phyloP scores from a whole-genome alignment of 352 stramenopile species.

The Globisporangium emineosum region DNA sequence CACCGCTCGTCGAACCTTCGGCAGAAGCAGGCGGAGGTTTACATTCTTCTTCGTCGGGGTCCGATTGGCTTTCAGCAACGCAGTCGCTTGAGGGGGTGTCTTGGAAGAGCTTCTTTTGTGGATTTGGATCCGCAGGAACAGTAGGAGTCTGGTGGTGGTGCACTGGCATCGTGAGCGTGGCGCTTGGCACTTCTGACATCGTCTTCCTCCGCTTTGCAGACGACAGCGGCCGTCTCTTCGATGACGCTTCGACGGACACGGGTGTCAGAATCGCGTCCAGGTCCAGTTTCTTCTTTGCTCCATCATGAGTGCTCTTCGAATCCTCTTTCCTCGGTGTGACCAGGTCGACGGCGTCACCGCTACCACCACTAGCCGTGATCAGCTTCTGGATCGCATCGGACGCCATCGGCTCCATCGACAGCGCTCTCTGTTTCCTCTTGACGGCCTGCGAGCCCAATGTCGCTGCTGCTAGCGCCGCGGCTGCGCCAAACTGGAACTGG shows the following conservation, averaged over 20 bases:
- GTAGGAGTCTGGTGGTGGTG: neutral
- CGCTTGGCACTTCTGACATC: constrained; percentile 17
- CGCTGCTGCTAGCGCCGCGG: constrained; percentile 17
- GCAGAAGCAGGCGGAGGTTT: neutral
- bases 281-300: constrained; percentile 16
- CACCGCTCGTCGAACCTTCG: constrained; percentile 12
- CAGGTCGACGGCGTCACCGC: neutral
- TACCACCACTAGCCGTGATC: constrained; percentile 20
- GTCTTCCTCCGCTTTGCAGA: constrained; percentile 20
- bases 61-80: constrained; percentile 34
- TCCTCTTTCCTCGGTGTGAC: constrained; percentile 8
- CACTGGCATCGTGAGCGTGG: constrained; percentile 11
- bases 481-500: constrained; percentile 22
- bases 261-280: constrained; percentile 14
- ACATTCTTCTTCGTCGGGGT: constrained; percentile 23
- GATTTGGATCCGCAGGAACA: constrained; percentile 1
- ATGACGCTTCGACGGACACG: neutral
- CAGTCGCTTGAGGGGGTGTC: constrained; percentile 23
- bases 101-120: constrained; percentile 20
- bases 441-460: constrained; percentile 12
- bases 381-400: constrained; percentile 62
- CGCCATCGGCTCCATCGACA: constrained; percentile 69
- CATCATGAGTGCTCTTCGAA: neutral
- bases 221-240: constrained; percentile 6
- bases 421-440: constrained; percentile 41